These are phyloP conservation scores for Boehmeria nivea DNA, from an alignment of 306 rosid genomes.

Conservation along the genomic window DNA sequence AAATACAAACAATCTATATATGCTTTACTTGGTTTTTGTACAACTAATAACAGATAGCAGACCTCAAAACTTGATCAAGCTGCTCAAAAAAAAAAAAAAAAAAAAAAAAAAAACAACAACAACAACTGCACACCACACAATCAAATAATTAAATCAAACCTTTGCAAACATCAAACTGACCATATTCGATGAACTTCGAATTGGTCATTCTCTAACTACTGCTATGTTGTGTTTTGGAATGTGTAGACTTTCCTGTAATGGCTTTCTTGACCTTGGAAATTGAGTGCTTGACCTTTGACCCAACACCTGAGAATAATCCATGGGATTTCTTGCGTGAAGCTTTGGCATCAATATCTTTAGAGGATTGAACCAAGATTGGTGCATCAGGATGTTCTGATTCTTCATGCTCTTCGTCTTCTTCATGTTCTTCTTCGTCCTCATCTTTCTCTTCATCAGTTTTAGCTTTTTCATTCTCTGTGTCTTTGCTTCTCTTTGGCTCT, in stretches of 20 bases:
- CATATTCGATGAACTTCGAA: too few relatives aligned
- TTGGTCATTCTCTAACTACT: not conserved
- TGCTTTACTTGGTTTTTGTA: not conserved
- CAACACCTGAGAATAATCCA: constrained; percentile 54
- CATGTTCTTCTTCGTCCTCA: constrained; percentile 16
- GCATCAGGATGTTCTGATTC: constrained; percentile 27
- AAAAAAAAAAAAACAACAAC: not conserved
- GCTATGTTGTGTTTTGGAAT: constrained; percentile 31
- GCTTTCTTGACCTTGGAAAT: constrained; percentile 73
- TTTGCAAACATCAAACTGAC: constrained; percentile 3
- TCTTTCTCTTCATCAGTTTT: constrained; percentile 22
- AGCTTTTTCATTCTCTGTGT: constrained; percentile 14
- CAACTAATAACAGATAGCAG: not conserved
- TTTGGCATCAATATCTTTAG: constrained; percentile 33
- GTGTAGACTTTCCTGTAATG: constrained; percentile 57
- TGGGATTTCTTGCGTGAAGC: constrained; percentile 52
- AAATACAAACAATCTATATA: not conserved
- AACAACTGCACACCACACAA: constrained; percentile 12
- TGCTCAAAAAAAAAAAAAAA: not conserved
- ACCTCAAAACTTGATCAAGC: not conserved
- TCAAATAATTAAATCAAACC: not conserved
- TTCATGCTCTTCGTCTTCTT: constrained; percentile 18
- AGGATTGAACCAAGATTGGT: constrained; percentile 29
- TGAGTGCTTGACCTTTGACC: constrained; percentile 70
- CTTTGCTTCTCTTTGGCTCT: constrained; percentile 13